Base-by-base conservation (phyloP, 2,329 filamentous ascomycete genomes). In the Neonectria neomacrospora region DNA sequence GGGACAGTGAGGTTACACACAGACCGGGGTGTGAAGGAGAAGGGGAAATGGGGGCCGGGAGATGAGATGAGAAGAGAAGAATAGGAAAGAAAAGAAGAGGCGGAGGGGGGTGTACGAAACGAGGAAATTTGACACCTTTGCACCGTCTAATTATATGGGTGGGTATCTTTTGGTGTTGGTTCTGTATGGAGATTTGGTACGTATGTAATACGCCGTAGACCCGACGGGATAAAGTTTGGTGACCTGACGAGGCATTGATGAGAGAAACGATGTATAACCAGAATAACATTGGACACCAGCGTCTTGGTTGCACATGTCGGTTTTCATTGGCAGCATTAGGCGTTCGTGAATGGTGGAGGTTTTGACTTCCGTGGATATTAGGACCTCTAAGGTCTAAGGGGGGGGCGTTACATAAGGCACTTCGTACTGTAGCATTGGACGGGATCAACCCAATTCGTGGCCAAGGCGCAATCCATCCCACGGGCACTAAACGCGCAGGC, bases 1-100 rank as follows among this genome's bases (percentile, higher is more conserved):
- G 63, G 67, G 61, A 54, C 59, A 44, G 30, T 51, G 58, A 71
- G 61, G 69, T 71, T 65, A 63, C 63, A 72, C 69, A 72, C 45
- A 56, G 50, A 52, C 59, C 61, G 61, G 67, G 67, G 67, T 57
- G 54, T 57, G 30, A 53, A 45, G 56, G 55, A 30, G 50, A 44
- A 47, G 22, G 39, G 64, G 57, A 58, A 48, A 64, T 68, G 68
- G 68, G 69, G 64, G 58, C 52, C 58, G 68, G 59, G 59, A 62
- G 59, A 62, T 62, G 59, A 62, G 59, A 53, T 59, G 61, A 67
- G 62, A 59, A 41, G 37, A 41, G n/a, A 11, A 41, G 45, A 45
- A 23, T 18, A 47, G 22, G 41, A 14, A 22, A 10, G 23, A 23
- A 47, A 30, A 23, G 28, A 67, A 63, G 55, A 66, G 59, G 53